Evolutionary conservation across 805 yeast genomes (phyloP).

Genomic region (Metschnikowia sp.): DNA sequence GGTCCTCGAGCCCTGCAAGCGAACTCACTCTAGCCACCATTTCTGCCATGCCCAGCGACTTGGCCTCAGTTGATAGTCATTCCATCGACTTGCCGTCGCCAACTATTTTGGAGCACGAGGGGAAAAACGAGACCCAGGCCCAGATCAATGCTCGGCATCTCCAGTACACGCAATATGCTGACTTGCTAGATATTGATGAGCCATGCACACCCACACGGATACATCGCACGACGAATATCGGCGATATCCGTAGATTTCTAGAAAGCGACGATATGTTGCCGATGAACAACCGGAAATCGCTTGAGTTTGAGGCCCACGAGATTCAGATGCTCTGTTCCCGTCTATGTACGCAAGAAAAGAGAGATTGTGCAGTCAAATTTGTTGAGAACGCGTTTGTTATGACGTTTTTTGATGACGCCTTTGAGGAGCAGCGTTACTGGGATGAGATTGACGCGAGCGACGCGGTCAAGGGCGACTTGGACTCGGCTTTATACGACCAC

Average conservation of each 20-base stretch:
- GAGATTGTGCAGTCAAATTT: conserved; percentile 9
- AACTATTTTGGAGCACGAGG: neutral
- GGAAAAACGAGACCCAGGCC: neutral
- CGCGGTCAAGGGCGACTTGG: conserved; percentile 5
- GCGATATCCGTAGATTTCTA: conserved; percentile 10
- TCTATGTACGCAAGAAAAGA: neutral
- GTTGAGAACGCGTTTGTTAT: conserved; percentile 17
- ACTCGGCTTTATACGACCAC: no score
- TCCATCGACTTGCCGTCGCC: conserved; percentile 9
- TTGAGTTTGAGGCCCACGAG: conserved; percentile 16
- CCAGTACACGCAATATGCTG: conserved; percentile 6
- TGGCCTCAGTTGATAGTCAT: conserved; percentile 8
- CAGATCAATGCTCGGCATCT: conserved; percentile 1
- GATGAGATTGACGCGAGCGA: conserved; percentile 14
- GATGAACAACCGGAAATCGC: conserved; percentile 14
- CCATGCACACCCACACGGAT: conserved; percentile 4
- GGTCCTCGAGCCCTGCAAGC: conserved; percentile 10
- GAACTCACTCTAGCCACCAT: conserved; percentile 13
- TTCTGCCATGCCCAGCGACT: conserved; percentile 8
- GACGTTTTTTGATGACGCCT: conserved; percentile 9
- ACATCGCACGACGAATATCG: conserved; percentile 14
- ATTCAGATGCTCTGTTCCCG: conserved; percentile 4
- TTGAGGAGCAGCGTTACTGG: conserved; percentile 10
- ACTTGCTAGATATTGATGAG: conserved; percentile 7
- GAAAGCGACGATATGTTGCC: conserved; percentile 11